Conservation (phyloP, 2,329 filamentous ascomycete genomes). For the Fusarium sp. region DNA sequence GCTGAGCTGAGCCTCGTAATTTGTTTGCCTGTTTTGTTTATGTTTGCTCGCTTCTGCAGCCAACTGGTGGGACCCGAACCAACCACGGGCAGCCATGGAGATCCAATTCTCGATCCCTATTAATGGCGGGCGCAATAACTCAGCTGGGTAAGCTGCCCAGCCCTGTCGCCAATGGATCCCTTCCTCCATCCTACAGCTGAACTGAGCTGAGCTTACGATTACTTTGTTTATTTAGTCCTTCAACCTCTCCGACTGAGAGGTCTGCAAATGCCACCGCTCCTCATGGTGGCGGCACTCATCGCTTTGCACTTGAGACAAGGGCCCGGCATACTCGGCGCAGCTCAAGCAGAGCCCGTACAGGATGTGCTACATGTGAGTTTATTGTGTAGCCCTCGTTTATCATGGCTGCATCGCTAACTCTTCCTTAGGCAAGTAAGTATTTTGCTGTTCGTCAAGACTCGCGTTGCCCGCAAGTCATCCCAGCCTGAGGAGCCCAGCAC, state of each 20-base stretch:
- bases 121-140: conserved; percentile 34
- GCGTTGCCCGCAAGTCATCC: not conserved
- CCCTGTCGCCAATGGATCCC: conserved; percentile 19
- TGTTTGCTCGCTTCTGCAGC: conserved; percentile 1
- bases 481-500: conserved; percentile 3
- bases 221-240: conserved; percentile 22
- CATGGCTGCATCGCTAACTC: conserved; percentile 14
- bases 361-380: conserved; percentile 54
- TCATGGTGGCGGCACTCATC: conserved; percentile 50
- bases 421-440: conserved; percentile 51
- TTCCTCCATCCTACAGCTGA: not conserved
- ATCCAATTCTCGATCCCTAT: conserved; percentile 54
- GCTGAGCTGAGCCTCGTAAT: conserved; percentile 2
- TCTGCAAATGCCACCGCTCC: conserved; percentile 34
- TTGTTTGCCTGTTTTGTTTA: not conserved
- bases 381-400: not conserved
- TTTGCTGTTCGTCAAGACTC: not conserved
- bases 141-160: conserved; percentile 42
- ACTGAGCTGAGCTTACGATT: conserved; percentile 9
- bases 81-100: conserved; percentile 48
- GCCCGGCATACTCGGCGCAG: conserved; percentile 54
- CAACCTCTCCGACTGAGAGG: conserved; percentile 21
- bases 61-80: conserved; percentile 12
- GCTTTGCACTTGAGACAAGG: conserved; percentile 54
- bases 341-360: conserved; percentile 54